Evolutionary conservation across 768 basidiomycete genomes (phyloP).

Genomic region (Asterophora parasitica): DNA sequence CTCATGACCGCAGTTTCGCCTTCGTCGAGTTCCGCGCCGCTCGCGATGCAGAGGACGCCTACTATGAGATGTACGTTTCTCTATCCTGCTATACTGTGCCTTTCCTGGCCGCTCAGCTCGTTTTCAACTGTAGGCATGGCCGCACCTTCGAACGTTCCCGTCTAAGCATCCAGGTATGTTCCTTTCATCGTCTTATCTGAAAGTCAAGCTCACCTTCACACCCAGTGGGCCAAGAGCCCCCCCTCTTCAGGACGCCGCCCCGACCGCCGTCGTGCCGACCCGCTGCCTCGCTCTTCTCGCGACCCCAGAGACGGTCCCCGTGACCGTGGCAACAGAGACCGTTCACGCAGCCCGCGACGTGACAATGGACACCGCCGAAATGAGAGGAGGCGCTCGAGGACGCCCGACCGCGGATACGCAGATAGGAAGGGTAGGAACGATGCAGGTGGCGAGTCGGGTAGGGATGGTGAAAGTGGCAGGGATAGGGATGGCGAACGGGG

Average conservation of each 20-base stretch:
- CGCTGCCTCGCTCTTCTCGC: too few relatives aligned
- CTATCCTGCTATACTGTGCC: neutral
- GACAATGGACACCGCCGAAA: constrained; percentile 21
- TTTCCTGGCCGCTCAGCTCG: neutral
- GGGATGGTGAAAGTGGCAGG: too few relatives aligned
- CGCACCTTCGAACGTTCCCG: constrained; percentile 69
- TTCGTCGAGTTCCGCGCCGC: constrained; percentile 80
- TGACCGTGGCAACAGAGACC: constrained; percentile 24
- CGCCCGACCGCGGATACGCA: constrained; percentile 31
- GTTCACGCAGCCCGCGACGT: constrained; percentile 53
- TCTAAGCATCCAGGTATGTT: constrained; percentile 66
- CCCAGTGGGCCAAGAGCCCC: constrained; percentile 77
- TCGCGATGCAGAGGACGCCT: constrained; percentile 79
- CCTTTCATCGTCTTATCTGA: neutral
- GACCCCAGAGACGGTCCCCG: constrained; percentile 27
- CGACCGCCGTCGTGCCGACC: constrained; percentile 56
- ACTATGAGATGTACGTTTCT: constrained; percentile 69
- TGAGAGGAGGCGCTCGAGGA: constrained; percentile 40
- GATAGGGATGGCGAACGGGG: too few relatives aligned
- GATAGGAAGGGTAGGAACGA: neutral
- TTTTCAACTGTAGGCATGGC: constrained; percentile 55
- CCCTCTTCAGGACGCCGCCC: constrained; percentile 81
- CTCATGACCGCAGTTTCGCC: constrained; percentile 62
- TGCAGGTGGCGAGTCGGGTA: too few relatives aligned
- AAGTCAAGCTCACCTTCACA: neutral